A percentile compares a stretch with the other conserved stretches of the same genome.
These are phyloP conservation scores for Termitomyces sp. DNA, from an alignment of 768 basidiomycete genomes.

Conservation along the genomic window DNA sequence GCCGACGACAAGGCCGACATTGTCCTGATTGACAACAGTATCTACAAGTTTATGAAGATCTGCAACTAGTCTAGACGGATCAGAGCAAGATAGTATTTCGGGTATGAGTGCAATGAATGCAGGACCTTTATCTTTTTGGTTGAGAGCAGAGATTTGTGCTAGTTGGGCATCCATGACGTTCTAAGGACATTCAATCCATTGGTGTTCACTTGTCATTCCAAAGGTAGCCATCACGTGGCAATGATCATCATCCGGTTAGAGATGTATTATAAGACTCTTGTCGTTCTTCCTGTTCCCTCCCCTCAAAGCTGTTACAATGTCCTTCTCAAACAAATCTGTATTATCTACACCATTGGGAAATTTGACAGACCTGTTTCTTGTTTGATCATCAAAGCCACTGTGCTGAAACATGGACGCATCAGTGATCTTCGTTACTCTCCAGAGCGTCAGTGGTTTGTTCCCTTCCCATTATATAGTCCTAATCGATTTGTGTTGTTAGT, in stretches of 20 bases:
- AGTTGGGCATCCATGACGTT: conserved; percentile 60
- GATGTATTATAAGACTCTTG: too few species aligned
- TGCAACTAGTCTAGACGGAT: conserved; percentile 34
- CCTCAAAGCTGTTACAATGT: not conserved
- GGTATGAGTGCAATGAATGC: conserved; percentile 68
- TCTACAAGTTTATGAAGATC: conserved; percentile 74
- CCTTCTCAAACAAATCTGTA: not conserved
- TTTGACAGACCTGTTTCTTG: not conserved
- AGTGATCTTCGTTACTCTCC: conserved; percentile 5
- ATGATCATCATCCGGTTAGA: not conserved
- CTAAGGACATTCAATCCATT: not conserved
- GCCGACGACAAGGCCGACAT: conserved; percentile 79
- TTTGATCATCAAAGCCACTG: not conserved
- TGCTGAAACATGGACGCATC: not conserved
- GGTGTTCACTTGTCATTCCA: not conserved
- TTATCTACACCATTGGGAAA: not conserved
- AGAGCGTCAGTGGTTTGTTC: not conserved
- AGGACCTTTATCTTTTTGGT: conserved; percentile 81
- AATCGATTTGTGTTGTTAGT: conserved; percentile 8
- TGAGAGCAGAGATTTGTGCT: conserved; percentile 52
- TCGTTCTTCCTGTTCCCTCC: too few species aligned
- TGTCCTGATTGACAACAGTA: conserved; percentile 77
- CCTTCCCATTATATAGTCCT: not conserved
- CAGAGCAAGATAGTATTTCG: conserved; percentile 51
- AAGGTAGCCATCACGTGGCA: not conserved